A percentile compares a stretch with the other conserved stretches of the same genome.
Conservation (phyloP, 768 basidiomycete species). For the Boletales sp. region DNA sequence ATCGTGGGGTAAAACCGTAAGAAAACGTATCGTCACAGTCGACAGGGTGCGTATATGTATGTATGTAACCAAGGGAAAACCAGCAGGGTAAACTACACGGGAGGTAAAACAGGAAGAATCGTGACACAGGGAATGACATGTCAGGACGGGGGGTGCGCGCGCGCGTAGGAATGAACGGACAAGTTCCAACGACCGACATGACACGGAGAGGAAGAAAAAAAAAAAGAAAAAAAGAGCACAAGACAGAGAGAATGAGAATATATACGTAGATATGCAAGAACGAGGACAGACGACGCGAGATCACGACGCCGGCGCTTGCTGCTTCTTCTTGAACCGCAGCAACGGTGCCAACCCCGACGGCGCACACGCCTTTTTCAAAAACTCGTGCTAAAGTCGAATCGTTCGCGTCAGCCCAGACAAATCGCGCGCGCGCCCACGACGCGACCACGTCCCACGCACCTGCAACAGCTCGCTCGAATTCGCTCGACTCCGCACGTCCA, state of each 20-base stretch:
- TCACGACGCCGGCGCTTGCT: slow-evolving; percentile 39
- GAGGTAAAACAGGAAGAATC: too few species aligned
- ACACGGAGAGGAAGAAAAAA: not conserved
- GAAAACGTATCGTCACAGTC: too few species aligned
- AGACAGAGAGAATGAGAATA: not conserved
- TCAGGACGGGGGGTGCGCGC: too few species aligned
- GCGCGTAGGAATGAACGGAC: too few species aligned
- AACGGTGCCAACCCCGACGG: slow-evolving; percentile 81
- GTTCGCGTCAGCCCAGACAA: too few species aligned
- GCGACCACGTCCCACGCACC: slow-evolving; percentile 35
- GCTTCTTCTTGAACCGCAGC: slow-evolving; percentile 74
- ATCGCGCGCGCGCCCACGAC: too few species aligned
- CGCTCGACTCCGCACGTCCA: slow-evolving; percentile 91
- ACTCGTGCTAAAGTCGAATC: slow-evolving; percentile 74
- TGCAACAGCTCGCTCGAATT: slow-evolving; percentile 83
- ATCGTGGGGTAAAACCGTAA: too few species aligned
- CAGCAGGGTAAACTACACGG: too few species aligned
- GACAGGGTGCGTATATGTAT: too few species aligned
- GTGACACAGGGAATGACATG: too few species aligned
- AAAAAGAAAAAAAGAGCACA: not conserved
- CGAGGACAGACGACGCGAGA: not conserved
- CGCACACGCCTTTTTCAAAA: slow-evolving; percentile 85
- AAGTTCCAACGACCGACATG: too few species aligned
- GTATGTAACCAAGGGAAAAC: too few species aligned
- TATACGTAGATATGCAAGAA: slow-evolving; percentile 20